Evolutionary conservation across 1,284 basidiomycete genomes (phyloP), one percentile per base, ranked within the genome.

Genomic region (Fistulinella staudtii): DNA sequence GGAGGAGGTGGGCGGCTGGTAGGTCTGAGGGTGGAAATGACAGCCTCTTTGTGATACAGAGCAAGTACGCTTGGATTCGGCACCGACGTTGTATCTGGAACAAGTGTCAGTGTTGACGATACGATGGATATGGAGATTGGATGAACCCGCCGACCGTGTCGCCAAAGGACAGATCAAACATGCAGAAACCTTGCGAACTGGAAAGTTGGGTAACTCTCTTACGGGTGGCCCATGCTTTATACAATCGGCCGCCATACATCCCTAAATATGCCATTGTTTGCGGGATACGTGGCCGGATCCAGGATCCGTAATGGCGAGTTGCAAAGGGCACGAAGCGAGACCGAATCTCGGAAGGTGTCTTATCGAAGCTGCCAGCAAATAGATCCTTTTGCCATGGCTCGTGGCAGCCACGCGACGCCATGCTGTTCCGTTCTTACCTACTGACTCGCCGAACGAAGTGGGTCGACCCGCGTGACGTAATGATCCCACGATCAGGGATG

Each of bases 361-460:
- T 38, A 20, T 29, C 35, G 22, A 39, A 45, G 14, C 18, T 15
- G 7, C 13, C 14, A 17, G 11, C 8, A 18, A 10, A 31, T 29
- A 24, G 15, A 39, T 39, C 42, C 25, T 18, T 15, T 8, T 21
- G 24, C n/a, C n/a, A n/a, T n/a, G n/a, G 27, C 56, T 49, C 47
- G 56, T 55, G 52, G 45, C 36, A 46, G 28, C 43, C 54, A 61
- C 56, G 55, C 39, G 53, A 37, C 7, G 35, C 47, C 56, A 53
- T 55, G 36, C 51, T 57, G 54, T 51, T 37, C 36, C n/a, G 28
- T 51, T 51, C 45, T n/a, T n/a, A n/a, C n/a, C n/a, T n/a, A n/a
- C n/a, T n/a, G n/a, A n/a, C n/a, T n/a, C n/a, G n/a, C n/a, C n/a
- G n/a, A n/a, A n/a, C n/a, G n/a, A n/a, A n/a, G n/a, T n/a, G n/a